These are phyloP conservation scores for Phytophthora colocasiae DNA, from an alignment of 352 stramenopile species.

Conservation along the genomic window DNA sequence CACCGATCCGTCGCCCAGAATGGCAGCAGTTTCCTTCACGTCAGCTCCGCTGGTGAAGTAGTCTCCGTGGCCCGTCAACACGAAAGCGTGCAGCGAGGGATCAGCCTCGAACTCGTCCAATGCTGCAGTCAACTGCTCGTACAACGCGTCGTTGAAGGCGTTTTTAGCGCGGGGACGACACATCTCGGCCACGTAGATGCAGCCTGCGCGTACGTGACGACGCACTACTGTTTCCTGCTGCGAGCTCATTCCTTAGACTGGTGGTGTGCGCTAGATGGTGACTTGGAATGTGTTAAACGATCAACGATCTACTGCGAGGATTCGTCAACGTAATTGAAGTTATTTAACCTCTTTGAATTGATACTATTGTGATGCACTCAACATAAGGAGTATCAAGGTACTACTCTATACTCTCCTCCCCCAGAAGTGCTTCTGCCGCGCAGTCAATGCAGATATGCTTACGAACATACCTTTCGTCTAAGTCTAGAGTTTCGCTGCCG, in stretches of 20 bases:
- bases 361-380: too few species aligned
- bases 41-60: constrained; percentile 94
- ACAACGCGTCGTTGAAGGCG: constrained; percentile 90
- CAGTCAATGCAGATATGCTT: too few species aligned
- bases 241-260: neutral
- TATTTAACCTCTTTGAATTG: neutral
- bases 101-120: constrained; percentile 75
- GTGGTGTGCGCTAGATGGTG: constrained; percentile 1
- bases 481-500: too few species aligned
- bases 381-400: too few species aligned
- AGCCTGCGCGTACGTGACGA: constrained; percentile 51
- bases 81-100: constrained; percentile 73
- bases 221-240: constrained; percentile 43
- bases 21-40: constrained; percentile 53
- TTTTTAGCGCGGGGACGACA: constrained; percentile 87
- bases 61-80: constrained; percentile 90
- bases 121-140: constrained; percentile 81
- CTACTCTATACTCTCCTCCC: too few species aligned
- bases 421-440: too few species aligned
- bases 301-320: neutral
- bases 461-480: too few species aligned
- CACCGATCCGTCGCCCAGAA: constrained; percentile 35
- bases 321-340: constrained; percentile 11
- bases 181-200: constrained; percentile 81
- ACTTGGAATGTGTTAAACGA: constrained; percentile 22